Percentiles rank a stretch among this genome's conserved stretches.
Evolutionary conservation across 345 rosid genomes (phyloP).

Genomic region (Camelina neglecta): DNA sequence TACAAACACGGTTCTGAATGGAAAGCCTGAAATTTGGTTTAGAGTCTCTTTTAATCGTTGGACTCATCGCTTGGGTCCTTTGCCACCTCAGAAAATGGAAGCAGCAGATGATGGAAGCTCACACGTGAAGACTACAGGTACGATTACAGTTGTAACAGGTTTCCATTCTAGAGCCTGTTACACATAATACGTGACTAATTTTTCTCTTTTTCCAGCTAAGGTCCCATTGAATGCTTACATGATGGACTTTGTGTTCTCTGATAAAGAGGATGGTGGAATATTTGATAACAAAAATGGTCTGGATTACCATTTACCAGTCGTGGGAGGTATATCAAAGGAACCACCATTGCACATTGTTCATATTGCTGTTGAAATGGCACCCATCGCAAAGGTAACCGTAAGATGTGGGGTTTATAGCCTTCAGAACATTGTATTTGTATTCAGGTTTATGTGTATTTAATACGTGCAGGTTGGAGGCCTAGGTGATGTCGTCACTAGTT

Average conservation of each 20-base stretch:
- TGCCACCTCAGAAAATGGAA: conserved; percentile 86
- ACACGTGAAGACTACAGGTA: conserved; percentile 71
- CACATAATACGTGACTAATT: conserved; percentile 7
- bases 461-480: conserved; percentile 89
- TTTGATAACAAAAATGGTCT: conserved; percentile 75
- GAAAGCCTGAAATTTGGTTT: conserved; percentile 89
- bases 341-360: conserved; percentile 93
- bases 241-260: conserved; percentile 99
- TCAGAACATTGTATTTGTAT: conserved; percentile 3
- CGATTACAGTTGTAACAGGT: conserved; percentile 25
- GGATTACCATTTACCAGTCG: conserved; percentile 88
- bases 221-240: conserved; percentile 90
- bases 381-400: conserved; percentile 79
- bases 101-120: conserved; percentile 58
- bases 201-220: conserved; percentile 62
- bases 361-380: conserved; percentile 97
- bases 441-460: conserved; percentile 24
- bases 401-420: background rate
- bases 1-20: conserved; percentile 76
- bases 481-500: conserved; percentile 96
- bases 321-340: conserved; percentile 76
- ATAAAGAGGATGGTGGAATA: conserved; percentile 80
- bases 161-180: background rate
- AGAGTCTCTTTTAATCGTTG: conserved; percentile 94
- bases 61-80: conserved; percentile 76